phyloP scores from a whole-genome alignment of 805 yeast genomes.

The Metschnikowia shivogae region DNA sequence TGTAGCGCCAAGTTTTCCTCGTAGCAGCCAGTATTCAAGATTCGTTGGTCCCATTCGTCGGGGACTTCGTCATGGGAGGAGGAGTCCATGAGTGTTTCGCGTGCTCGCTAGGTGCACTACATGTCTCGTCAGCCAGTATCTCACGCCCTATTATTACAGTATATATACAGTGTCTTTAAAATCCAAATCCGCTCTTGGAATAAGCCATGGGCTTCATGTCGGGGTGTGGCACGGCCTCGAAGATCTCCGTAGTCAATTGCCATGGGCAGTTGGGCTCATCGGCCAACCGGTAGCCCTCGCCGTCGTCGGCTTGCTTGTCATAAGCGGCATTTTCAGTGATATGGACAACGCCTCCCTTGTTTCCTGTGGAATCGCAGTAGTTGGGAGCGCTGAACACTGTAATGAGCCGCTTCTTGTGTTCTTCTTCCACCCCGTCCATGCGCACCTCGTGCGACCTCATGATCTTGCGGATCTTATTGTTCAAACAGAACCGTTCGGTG shows the following conservation, averaged over 20 bases:
- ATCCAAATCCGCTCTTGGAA: conserved; percentile 43
- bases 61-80: conserved; percentile 49
- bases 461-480: conserved; percentile 69
- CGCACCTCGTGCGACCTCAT: conserved; percentile 95
- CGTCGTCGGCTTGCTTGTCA: conserved; percentile 42
- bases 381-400: conserved; percentile 99
- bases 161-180: conserved; percentile 16
- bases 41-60: conserved; percentile 74
- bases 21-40: conserved; percentile 70
- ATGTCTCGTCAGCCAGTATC: not conserved
- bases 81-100: too few relatives aligned
- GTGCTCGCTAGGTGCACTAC: too few relatives aligned
- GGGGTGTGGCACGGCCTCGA: conserved; percentile 86
- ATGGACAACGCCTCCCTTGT: conserved; percentile 85
- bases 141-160: not conserved
- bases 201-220: conserved; percentile 93
- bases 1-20: conserved; percentile 68
- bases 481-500: conserved; percentile 70
- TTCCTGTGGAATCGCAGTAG: conserved; percentile 90
- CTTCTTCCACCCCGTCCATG: conserved; percentile 83
- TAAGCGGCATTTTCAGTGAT: conserved; percentile 46
- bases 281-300: conserved; percentile 37
- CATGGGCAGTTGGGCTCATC: conserved; percentile 41
- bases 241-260: conserved; percentile 53
- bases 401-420: conserved; percentile 79